Evolutionary conservation across 1,284 basidiomycete species (phyloP).

Genomic region (Wallemia ichthyophaga): DNA sequence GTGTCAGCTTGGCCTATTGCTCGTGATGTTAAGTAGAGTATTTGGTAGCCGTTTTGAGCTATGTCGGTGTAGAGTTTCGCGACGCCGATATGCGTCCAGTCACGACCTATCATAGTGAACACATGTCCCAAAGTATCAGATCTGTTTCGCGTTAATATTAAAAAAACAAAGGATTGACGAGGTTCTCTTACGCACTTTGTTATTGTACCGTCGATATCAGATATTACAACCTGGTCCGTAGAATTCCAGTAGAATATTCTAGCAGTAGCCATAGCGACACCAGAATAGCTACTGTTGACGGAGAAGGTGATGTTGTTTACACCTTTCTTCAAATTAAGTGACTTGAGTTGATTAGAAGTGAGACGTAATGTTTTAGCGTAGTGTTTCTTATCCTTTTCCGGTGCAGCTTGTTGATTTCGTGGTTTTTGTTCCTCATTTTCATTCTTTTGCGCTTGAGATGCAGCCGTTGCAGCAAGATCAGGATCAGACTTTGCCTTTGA

Average conservation of each 20-base stretch:
- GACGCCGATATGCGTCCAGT: conserved; percentile 95
- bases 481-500: background rate
- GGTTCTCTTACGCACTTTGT: conserved; percentile 37
- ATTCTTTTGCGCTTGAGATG: background rate
- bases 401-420: conserved; percentile 7
- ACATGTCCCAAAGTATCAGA: conserved; percentile 93
- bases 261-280: conserved; percentile 58
- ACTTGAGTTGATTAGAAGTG: conserved; percentile 53
- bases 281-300: conserved; percentile 48
- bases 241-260: conserved; percentile 89
- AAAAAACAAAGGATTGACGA: conserved; percentile 3
- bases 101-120: conserved; percentile 94
- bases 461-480: background rate
- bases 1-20: conserved; percentile 96
- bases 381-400: conserved; percentile 19
- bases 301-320: conserved; percentile 84
- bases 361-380: conserved; percentile 80
- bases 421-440: conserved; percentile 3
- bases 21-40: conserved; percentile 89
- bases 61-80: conserved; percentile 98
- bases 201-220: conserved; percentile 97
- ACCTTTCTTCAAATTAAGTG: conserved; percentile 55
- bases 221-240: conserved; percentile 65
- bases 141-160: conserved; percentile 18
- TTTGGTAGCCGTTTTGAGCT: conserved; percentile 76